Evolutionary conservation across 1,284 basidiomycete genomes (phyloP).

Genomic region (Cyathus olla): DNA sequence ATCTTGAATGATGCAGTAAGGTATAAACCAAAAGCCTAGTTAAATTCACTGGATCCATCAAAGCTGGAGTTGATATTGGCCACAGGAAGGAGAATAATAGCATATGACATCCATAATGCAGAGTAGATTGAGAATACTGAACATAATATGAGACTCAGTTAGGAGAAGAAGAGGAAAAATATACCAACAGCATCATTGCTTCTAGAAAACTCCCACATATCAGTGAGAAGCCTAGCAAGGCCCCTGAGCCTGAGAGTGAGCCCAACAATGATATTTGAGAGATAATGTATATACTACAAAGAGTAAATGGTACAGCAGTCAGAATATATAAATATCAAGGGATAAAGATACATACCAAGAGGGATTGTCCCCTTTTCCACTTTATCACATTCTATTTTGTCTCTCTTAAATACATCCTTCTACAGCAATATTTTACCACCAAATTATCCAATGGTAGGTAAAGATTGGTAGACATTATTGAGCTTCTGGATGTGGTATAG

Average conservation of each 20-base stretch:
- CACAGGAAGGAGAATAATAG: slow-evolving; percentile 72
- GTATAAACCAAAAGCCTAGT: slow-evolving; percentile 73
- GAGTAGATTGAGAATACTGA: slow-evolving; percentile 87
- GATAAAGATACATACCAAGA: too few species aligned
- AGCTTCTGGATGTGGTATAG: too few species aligned
- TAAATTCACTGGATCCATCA: slow-evolving; percentile 51
- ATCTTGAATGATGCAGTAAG: slow-evolving; percentile 79
- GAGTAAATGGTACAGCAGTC: too few species aligned
- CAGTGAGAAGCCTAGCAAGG: slow-evolving; percentile 79
- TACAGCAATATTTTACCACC: too few species aligned
- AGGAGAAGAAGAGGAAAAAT: slow-evolving; percentile 27
- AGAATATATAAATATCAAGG: too few species aligned
- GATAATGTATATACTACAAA: slow-evolving; percentile 61
- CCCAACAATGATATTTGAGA: slow-evolving; percentile 84
- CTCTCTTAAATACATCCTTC: too few species aligned
- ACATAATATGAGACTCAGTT: background rate
- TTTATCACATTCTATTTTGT: too few species aligned
- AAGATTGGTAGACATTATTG: too few species aligned
- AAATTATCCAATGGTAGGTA: too few species aligned
- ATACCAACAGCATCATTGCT: slow-evolving; percentile 80
- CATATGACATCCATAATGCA: slow-evolving; percentile 88
- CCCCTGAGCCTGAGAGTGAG: slow-evolving; percentile 89
- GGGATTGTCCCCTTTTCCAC: too few species aligned
- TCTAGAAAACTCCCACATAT: slow-evolving; percentile 86
- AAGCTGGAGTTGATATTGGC: slow-evolving; percentile 70